Conservation (phyloP, 192 early-diverging fungal species). For the Lobosporangium transversale region DNA sequence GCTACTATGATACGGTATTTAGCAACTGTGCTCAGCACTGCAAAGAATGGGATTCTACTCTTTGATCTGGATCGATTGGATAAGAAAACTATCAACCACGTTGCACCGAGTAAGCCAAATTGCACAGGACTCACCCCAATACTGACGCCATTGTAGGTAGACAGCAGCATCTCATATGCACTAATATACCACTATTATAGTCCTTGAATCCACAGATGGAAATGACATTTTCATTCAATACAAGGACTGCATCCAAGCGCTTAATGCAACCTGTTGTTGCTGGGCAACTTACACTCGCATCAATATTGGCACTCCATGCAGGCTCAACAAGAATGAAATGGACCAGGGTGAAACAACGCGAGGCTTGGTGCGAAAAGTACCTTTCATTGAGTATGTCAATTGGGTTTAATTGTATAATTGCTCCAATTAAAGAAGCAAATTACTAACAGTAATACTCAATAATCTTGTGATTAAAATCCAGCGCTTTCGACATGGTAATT, state of each 20-base stretch:
- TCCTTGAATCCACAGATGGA: slow-evolving; percentile 8
- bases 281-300: slow-evolving; percentile 31
- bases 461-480: background rate
- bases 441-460: too few relatives aligned
- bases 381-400: slow-evolving; percentile 27
- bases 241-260: background rate
- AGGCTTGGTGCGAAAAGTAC: background rate
- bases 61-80: slow-evolving; percentile 30
- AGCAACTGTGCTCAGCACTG: slow-evolving; percentile 8
- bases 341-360: background rate
- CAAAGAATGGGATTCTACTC: slow-evolving; percentile 18
- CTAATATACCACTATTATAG: background rate
- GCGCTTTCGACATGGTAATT: slow-evolving; percentile 38
- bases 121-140: background rate
- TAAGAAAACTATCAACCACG: slow-evolving; percentile 5
- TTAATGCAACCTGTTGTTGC: slow-evolving; percentile 26
- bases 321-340: background rate
- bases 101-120: slow-evolving; percentile 11
- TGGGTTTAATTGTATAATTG: too few relatives aligned
- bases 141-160: too few relatives aligned
- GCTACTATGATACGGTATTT: too few relatives aligned
- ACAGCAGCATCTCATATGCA: background rate
- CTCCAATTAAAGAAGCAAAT: too few relatives aligned
- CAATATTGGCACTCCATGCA: background rate
- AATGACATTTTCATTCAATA: slow-evolving; percentile 16